Conservation (phyloP, 106 monocot species). For the Posidonia australis region DNA sequence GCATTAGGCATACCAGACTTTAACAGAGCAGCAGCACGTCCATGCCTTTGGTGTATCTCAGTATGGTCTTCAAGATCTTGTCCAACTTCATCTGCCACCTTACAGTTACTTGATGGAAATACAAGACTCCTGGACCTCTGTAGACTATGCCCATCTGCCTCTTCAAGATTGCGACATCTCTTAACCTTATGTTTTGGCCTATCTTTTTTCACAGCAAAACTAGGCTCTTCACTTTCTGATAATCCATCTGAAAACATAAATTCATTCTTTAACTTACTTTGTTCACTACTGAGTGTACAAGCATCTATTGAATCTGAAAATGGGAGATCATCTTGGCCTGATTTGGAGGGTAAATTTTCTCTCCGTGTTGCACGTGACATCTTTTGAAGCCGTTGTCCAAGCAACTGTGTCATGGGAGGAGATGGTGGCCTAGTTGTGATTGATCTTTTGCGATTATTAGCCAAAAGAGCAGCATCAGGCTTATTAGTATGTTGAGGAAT, state of each 20-base stretch:
- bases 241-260: not conserved
- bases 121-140: no score
- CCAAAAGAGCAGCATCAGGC: no score
- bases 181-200: no score
- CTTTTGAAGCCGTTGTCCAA: not conserved
- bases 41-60: not conserved
- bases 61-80: not conserved
- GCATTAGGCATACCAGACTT: not conserved
- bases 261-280: not conserved
- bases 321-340: no score
- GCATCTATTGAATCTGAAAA: not conserved
- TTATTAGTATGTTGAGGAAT: no score
- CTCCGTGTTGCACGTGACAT: not conserved
- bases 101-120: no score
- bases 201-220: no score
- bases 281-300: not conserved
- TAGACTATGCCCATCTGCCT: no score
- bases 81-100: not conserved
- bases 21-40: not conserved
- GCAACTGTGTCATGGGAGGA: not conserved
- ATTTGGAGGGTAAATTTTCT: not conserved
- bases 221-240: not conserved
- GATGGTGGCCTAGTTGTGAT: not conserved
- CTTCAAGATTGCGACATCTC: no score
- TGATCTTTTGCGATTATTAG: not conserved